Base-by-base conservation (phyloP, 148 eudicot species). In the Diospyros lotus region DNA sequence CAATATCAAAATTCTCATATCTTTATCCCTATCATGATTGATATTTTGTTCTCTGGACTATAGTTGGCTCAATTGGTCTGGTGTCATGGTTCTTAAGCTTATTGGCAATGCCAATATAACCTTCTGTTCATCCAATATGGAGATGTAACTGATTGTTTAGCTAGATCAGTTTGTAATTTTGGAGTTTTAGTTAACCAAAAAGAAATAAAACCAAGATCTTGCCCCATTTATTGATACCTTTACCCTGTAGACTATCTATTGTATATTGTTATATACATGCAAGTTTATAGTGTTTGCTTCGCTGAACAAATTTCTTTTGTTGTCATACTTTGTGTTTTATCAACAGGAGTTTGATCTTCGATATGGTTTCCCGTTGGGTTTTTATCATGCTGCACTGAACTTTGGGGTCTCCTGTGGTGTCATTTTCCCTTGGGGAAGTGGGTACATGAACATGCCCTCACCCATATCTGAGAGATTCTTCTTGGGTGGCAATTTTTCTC, bases 331-430 rank as follows among this genome's bases (percentile, higher is more conserved):
- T 56, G 68, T 45, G 71, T 66, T 77, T 76, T 75, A 17, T 80
- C 43, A 69, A 72, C 90, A 92, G 98, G 97, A 92, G 77, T 80
- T 89, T 76, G 98, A 94, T 87, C 77, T 94, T 64, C 95, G 97
- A 13, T 89, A 74, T 81, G 96, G 96, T 55, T 46, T 89, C 15
- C 94, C 98, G 14, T 77, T 94, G 89, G 97, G 97, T 59, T 87
- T 92, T 75, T 84, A 74, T 73, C 80, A 68, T 38, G 73, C 97
- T 38, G 98, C 98, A 12, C 75, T 94, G 17, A 94, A 92, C 77
- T 77, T 90, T 52, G 98, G 98, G 65, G 46, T 86, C n/a, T 86
- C 93, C 50, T 85, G 84, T 78, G 98, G 98, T 60, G 77, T 86
- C 66, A 69, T 89, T 72, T 82, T 92, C 64, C 98, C 98, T 70